Conservation (phyloP, 2,329 filamentous ascomycete genomes). For the Exophiala dermatitidis region DNA sequence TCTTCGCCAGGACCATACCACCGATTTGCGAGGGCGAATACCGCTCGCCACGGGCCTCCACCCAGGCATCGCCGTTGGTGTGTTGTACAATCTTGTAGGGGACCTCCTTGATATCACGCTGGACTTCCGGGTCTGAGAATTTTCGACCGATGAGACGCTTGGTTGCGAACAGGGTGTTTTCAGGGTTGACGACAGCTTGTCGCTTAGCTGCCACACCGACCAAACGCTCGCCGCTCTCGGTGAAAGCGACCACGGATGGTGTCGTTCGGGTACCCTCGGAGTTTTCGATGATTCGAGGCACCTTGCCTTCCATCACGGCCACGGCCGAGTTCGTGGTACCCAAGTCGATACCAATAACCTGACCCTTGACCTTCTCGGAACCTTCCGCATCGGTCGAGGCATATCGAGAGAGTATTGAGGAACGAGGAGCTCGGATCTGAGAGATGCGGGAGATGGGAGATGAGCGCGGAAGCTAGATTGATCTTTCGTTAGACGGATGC, state of each 20-base stretch:
- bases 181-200: conserved; percentile 95
- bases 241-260: conserved; percentile 90
- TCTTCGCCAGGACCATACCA: conserved; percentile 94
- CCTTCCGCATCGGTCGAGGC: conserved; percentile 62
- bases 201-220: conserved; percentile 97
- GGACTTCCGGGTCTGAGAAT: conserved; percentile 87
- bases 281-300: conserved; percentile 95
- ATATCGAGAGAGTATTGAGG: conserved; percentile 68
- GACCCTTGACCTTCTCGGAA: conserved; percentile 77
- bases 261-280: conserved; percentile 90
- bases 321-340: conserved; percentile 98
- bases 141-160: conserved; percentile 98
- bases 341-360: conserved; percentile 97
- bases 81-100: conserved; percentile 99
- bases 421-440: conserved; percentile 61
- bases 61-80: conserved; percentile 93
- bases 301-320: conserved; percentile 94
- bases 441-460: conserved; percentile 61
- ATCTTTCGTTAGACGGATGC: conserved; percentile 9
- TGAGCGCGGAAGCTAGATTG: conserved; percentile 66
- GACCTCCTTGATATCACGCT: conserved; percentile 94
- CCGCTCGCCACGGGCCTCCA: conserved; percentile 84
- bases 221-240: conserved; percentile 88
- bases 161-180: conserved; percentile 96
- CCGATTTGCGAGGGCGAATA: conserved; percentile 98